A percentile compares a stretch with the other conserved stretches of the same genome.
Conservation (phyloP, 495 filamentous ascomycete genomes). For the Jackrogersella multiformis region DNA sequence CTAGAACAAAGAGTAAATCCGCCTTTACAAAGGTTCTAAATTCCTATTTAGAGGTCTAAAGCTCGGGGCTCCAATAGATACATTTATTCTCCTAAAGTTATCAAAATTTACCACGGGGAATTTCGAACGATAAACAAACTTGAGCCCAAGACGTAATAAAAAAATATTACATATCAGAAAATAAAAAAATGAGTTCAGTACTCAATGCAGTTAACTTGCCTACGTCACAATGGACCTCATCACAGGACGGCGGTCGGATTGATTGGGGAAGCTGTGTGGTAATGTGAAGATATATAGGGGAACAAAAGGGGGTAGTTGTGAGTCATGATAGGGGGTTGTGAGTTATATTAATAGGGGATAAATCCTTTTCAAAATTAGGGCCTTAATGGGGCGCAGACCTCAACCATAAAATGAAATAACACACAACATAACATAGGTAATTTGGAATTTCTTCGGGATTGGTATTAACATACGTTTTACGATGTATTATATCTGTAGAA, state of each 20-base stretch:
- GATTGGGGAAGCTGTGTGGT: constrained; percentile 34
- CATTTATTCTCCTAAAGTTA: neutral
- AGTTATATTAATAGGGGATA: neutral
- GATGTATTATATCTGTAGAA: too few species aligned
- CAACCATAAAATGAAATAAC: too few species aligned
- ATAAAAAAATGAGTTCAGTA: constrained; percentile 3
- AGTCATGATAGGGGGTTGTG: too few species aligned
- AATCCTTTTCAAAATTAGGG: too few species aligned
- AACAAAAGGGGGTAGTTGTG: neutral
- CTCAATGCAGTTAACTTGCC: neutral
- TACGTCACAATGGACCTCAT: constrained; percentile 20
- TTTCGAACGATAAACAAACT: neutral
- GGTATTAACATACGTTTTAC: too few species aligned
- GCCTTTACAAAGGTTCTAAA: too few species aligned
- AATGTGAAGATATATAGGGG: constrained; percentile 7
- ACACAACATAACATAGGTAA: too few species aligned
- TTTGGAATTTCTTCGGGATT: too few species aligned
- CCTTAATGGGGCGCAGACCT: too few species aligned
- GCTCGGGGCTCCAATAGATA: too few species aligned
- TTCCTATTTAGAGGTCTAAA: neutral
- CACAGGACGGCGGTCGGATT: constrained; percentile 30
- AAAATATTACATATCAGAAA: neutral
- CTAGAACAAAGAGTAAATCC: too few species aligned
- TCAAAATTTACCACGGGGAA: neutral
- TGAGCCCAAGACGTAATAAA: neutral